Evolutionary conservation across 2,329 filamentous ascomycete species (phyloP), one percentile per base, ranked within the genome.

Genomic region (Diaporthe longicolla): DNA sequence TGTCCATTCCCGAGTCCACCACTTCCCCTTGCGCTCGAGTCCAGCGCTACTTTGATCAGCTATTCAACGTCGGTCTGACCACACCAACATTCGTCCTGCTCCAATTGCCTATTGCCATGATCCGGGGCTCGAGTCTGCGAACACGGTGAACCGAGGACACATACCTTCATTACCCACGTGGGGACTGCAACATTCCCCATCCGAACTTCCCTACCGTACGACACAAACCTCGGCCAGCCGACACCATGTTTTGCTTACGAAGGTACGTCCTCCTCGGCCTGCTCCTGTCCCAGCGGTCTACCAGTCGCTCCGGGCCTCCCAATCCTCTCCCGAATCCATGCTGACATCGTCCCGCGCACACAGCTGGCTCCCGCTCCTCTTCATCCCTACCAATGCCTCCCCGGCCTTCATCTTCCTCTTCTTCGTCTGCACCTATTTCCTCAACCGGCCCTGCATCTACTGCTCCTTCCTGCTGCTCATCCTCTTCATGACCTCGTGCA

Each of bases 371-470:
- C 94, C 94, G 40, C 91, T 97, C 78, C 93, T 97, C 82, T 95
- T 97, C 84, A 95, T 97, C 79, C 94, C 94, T 70, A 94, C 94
- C 74, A 95, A 95, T 82, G 93, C 94, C 78, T 95, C 93, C 73
- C 94, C 94, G 35, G 89, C 94, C 80, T 95, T 96, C 86, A 94
- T 97, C 82, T 91, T 96, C 85, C 90, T 95, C 84, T 95, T 97
- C 88, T 93, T 99, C 86, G 89, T 95, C 77, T 95, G 95, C 83
- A 98, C 95, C 77, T 98, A 98, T 88, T 94, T 97, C 85, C 92
- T 99, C 79, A 97, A 98, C 85, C 93, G 96, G 72, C 97, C 97
- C 71, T 99, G 97, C 87, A 93, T 98, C 79, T 99, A 99, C 89
- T 99, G 97, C 90, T 98, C 95, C 75, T 92, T 98, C 76, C 93